These are phyloP conservation scores for Candida boidinii DNA, from an alignment of 805 yeast genomes.

Conservation along the genomic window DNA sequence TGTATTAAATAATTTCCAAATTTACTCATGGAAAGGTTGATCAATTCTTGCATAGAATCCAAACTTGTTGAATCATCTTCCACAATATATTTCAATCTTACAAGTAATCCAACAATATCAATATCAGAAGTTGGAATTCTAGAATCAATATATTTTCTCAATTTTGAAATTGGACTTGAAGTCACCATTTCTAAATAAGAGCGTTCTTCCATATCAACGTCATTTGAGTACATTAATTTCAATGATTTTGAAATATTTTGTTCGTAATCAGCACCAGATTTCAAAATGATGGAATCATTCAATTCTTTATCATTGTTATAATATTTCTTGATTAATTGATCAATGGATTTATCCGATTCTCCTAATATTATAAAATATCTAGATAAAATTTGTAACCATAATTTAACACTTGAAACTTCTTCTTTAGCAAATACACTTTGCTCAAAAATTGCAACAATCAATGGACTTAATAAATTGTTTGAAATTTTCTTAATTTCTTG, in stretches of 20 bases:
- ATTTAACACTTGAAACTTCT: conserved; percentile 11
- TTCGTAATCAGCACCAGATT: too few species aligned
- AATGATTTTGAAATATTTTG: too few species aligned
- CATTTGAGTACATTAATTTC: too few species aligned
- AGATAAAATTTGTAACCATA: conserved; percentile 44
- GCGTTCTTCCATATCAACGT: conserved; percentile 9
- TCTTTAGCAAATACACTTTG: conserved; percentile 53
- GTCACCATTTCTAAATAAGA: conserved; percentile 29
- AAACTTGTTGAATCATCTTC: conserved; percentile 14
- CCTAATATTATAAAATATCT: conserved; percentile 47
- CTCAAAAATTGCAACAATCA: conserved; percentile 51
- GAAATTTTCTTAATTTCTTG: conserved; percentile 12
- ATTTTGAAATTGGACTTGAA: conserved; percentile 18
- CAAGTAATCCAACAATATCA: conserved; percentile 39
- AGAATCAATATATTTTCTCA: conserved; percentile 16
- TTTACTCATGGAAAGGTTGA: conserved; percentile 32
- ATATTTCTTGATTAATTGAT: conserved; percentile 7
- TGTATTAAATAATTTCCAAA: conserved; percentile 33
- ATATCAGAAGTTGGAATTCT: conserved; percentile 35
- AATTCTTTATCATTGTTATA: conserved; percentile 4
- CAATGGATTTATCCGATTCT: conserved; percentile 35
- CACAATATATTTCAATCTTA: conserved; percentile 27
- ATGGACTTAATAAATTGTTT: conserved; percentile 41
- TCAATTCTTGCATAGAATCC: conserved; percentile 14
- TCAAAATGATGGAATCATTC: not conserved